These are phyloP conservation scores for Fistulinella prunicolor DNA, from an alignment of 768 basidiomycete species.

Conservation along the genomic window DNA sequence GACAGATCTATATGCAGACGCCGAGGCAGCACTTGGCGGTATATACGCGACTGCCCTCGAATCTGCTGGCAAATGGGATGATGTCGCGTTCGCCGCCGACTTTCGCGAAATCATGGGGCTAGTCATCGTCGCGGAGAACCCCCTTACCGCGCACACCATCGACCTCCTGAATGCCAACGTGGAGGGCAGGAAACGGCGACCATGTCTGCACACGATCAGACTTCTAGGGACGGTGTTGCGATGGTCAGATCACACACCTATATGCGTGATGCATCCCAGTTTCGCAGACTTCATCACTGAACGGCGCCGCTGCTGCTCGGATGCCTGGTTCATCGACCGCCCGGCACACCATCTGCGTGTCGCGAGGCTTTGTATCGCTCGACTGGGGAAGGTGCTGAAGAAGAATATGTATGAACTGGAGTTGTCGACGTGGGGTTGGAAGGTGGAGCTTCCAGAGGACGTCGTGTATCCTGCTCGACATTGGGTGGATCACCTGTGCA, in stretches of 20 bases:
- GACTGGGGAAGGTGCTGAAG: conserved; percentile 14
- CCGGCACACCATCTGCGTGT: conserved; percentile 18
- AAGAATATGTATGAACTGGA: conserved; percentile 26
- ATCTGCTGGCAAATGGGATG: conserved; percentile 30
- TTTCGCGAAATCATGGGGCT: conserved; percentile 33
- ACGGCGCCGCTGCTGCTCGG: conserved; percentile 24
- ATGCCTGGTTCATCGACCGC: conserved; percentile 30
- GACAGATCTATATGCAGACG: conserved; percentile 19
- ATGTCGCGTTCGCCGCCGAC: conserved; percentile 26
- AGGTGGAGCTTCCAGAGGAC: conserved; percentile 22
- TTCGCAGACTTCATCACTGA: conserved; percentile 35
- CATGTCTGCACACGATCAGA: conserved; percentile 30
- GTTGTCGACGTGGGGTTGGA: conserved; percentile 18
- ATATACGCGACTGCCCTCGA: conserved; percentile 33
- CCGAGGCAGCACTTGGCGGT: conserved; percentile 28
- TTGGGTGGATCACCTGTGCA: conserved; percentile 33
- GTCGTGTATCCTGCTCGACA: conserved; percentile 23
- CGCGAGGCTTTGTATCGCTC: conserved; percentile 25
- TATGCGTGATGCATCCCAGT: conserved; percentile 33
- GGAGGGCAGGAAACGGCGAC: conserved; percentile 16
- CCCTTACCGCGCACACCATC: conserved; percentile 23
- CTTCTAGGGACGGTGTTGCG: conserved; percentile 27
- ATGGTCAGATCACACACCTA: conserved; percentile 26
- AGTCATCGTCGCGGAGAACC: conserved; percentile 29
- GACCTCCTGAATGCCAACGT: conserved; percentile 25